Evolutionary conservation across 2,329 filamentous ascomycete species (phyloP), one percentile per base, ranked within the genome.

Genomic region (Trichoderma cornu-damae): DNA sequence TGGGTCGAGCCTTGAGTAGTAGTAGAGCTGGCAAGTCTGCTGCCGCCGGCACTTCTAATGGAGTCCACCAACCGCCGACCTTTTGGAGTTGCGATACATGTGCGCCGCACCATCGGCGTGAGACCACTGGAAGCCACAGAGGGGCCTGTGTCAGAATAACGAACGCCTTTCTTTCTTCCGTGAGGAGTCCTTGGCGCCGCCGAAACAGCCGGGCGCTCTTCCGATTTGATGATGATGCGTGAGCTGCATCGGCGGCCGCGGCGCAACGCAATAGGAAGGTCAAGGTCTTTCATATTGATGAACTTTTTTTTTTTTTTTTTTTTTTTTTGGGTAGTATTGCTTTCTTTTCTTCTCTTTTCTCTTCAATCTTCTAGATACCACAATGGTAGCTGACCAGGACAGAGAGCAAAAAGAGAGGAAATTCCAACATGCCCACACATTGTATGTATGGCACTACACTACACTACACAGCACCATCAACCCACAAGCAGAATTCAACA

Each of bases 101-200:
- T 75, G 18, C 81, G 77, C 35, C 74, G 73, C 42, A 86, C 70
- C 71, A 84, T 79, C 1, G 83, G 83, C 1, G 83, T 85, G 26
- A 86, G 68, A 2, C 83, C 82, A 1, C 78, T 83, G 2, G 77
- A 73, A 35, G 70, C 59, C 40, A 70, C 59, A 0, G 70, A 65
- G 1, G 74, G 72, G 0, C 79, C 81, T 7, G 81, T 80, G 38
- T 85, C 81, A 0, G 83, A 85, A 69, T 85, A 84, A 35, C 82
- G 79, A 20, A 84, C 81, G 57, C 74, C 73, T 62, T 79, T 80
- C 63, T 75, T 79, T 1, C 59, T 55, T 30, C 64, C 61, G 30
- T 63, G 62, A 8, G 72, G 71, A 2, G 72, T 74, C 54, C 62
- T 68, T 44, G 66, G 64, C 2, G 54, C 35, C 14, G 59, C 24